phyloP scores from a whole-genome alignment of 192 early-diverging fungal genomes.

The Coemansia guatemalensis region DNA sequence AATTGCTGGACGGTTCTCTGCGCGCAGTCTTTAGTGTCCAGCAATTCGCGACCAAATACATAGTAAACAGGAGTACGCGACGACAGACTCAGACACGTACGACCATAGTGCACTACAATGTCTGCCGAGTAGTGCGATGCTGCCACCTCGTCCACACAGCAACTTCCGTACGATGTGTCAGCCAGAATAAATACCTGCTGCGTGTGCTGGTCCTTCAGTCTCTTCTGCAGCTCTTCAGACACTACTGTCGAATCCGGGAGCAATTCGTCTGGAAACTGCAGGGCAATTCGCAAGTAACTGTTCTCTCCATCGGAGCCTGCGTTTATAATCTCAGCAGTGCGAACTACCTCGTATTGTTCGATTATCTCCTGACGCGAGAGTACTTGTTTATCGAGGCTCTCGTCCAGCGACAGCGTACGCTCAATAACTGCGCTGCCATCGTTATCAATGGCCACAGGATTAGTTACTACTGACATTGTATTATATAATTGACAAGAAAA shows the following conservation, averaged over 20 bases:
- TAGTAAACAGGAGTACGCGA: constrained; percentile 81
- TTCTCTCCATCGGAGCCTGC: constrained; percentile 8
- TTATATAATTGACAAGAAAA: background rate
- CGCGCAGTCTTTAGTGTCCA: constrained; percentile 66
- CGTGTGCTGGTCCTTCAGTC: constrained; percentile 12
- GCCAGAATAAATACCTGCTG: constrained; percentile 74
- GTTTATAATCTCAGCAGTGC: constrained; percentile 57
- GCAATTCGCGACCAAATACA: constrained; percentile 74
- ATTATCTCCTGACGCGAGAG: constrained; percentile 42
- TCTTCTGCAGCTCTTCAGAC: constrained; percentile 53
- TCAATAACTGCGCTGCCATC: constrained; percentile 68
- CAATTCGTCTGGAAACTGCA: constrained; percentile 95
- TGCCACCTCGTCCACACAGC: constrained; percentile 97
- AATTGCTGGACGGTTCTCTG: constrained; percentile 2
- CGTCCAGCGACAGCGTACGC: constrained; percentile 32
- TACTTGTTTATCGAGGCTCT: constrained; percentile 18
- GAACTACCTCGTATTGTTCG: constrained; percentile 62
- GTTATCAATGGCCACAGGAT: constrained; percentile 42
- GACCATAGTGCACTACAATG: constrained; percentile 94
- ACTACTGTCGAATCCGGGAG: constrained; percentile 71
- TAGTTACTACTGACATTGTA: background rate
- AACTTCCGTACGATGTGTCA: constrained; percentile 96
- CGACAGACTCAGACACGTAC: constrained; percentile 83
- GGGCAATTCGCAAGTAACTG: constrained; percentile 59
- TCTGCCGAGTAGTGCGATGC: constrained; percentile 86